These are phyloP conservation scores for Volvox reticuliferus DNA, from an alignment of 139 green algal species.

Conservation along the genomic window DNA sequence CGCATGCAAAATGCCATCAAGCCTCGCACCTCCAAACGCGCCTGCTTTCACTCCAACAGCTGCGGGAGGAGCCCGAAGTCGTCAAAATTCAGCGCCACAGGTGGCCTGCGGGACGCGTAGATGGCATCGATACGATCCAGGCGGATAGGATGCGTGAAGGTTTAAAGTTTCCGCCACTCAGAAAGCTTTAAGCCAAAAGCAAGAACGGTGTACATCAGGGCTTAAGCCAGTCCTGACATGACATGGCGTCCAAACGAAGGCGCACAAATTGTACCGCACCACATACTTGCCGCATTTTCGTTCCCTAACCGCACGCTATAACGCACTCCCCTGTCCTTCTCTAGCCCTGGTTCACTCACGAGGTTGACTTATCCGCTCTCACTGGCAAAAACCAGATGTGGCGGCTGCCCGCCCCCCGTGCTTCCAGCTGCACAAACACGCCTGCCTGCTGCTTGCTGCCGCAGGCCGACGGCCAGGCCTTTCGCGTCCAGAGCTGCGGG, in stretches of 20 bases:
- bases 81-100: not conserved
- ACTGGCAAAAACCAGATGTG: slow-evolving; percentile 27
- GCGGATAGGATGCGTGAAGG: not conserved
- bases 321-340: not conserved
- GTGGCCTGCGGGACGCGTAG: not conserved
- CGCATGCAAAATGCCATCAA: too few relatives aligned
- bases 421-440: slow-evolving; percentile 41
- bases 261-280: too few relatives aligned
- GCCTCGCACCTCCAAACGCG: too few relatives aligned
- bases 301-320: too few relatives aligned
- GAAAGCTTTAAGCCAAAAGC: not conserved
- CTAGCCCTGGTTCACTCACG: not conserved
- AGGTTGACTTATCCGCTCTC: not conserved
- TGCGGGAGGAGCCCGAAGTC: slow-evolving; percentile 21
- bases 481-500: slow-evolving; percentile 5
- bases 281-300: too few relatives aligned
- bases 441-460: slow-evolving; percentile 21
- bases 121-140: not conserved
- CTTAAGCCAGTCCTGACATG: too few relatives aligned
- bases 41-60: not conserved
- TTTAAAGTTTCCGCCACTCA: not conserved
- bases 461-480: slow-evolving; percentile 20
- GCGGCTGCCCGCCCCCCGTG: not conserved
- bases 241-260: too few relatives aligned
- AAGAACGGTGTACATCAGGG: not conserved